These are phyloP conservation scores for Peronosclerospora sorghi DNA, from an alignment of 352 stramenopile genomes.

Conservation along the genomic window DNA sequence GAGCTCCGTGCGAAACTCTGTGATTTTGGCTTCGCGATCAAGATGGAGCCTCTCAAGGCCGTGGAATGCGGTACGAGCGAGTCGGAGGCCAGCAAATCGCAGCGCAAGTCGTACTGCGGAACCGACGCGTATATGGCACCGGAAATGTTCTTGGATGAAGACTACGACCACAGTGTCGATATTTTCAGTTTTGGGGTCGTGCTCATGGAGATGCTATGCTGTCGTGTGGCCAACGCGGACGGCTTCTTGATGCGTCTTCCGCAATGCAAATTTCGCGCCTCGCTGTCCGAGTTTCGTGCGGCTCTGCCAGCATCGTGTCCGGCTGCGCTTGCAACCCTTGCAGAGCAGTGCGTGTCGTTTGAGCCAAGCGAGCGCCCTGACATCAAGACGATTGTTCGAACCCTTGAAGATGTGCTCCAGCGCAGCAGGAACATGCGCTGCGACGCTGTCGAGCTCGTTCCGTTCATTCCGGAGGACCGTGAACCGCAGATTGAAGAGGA, in stretches of 20 bases:
- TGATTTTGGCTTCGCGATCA: slow-evolving; percentile 78
- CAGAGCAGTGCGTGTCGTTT: slow-evolving; percentile 66
- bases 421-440: slow-evolving; percentile 12
- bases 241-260: slow-evolving; percentile 72
- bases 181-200: slow-evolving; percentile 81
- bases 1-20: slow-evolving; percentile 65
- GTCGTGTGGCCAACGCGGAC: slow-evolving; percentile 64
- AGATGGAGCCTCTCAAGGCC: slow-evolving; percentile 32
- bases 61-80: slow-evolving; percentile 17
- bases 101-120: slow-evolving; percentile 78
- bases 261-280: slow-evolving; percentile 72
- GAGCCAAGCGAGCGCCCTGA: slow-evolving; percentile 55
- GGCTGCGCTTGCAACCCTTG: slow-evolving; percentile 38
- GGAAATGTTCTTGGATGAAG: slow-evolving; percentile 76
- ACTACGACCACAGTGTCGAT: slow-evolving; percentile 79
- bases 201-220: slow-evolving; percentile 83
- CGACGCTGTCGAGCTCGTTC: slow-evolving; percentile 36
- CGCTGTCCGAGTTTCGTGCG: slow-evolving; percentile 48
- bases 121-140: slow-evolving; percentile 81
- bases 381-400: slow-evolving; percentile 31
- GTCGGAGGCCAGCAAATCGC: slow-evolving; percentile 25
- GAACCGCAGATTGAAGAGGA: slow-evolving; percentile 58
- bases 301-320: slow-evolving; percentile 55
- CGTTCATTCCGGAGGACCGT: slow-evolving; percentile 46
- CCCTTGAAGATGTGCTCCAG: slow-evolving; percentile 33